Evolutionary conservation across 2,329 filamentous ascomycete species (phyloP).

Genomic region (Monilinia laxa): DNA sequence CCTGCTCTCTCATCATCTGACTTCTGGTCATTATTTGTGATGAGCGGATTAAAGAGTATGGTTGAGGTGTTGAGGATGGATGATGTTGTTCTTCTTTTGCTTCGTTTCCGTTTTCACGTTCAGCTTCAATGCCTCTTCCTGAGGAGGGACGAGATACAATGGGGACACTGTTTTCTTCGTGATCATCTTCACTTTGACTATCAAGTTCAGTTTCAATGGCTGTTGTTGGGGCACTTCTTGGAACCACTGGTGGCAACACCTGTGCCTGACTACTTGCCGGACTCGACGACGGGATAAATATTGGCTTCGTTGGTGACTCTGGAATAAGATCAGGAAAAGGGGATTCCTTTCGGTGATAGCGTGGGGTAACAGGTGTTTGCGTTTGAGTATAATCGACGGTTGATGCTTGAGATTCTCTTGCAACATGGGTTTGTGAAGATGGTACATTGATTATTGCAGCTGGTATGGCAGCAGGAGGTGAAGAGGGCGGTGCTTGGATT

Average conservation of each 20-base stretch:
- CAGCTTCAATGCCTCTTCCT: not conserved
- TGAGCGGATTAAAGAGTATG: slow-evolving; percentile 12
- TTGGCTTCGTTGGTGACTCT: slow-evolving; percentile 34
- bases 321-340: slow-evolving; percentile 31
- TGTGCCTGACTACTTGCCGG: not conserved
- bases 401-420: slow-evolving; percentile 36
- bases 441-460: not conserved
- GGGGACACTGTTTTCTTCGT: not conserved
- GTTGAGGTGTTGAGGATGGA: not conserved
- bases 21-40: slow-evolving; percentile 16
- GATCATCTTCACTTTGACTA: not conserved
- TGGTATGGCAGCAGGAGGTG: not conserved
- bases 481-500: slow-evolving; percentile 6
- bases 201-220: not conserved
- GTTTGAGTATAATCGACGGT: slow-evolving; percentile 38
- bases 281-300: slow-evolving; percentile 25
- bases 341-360: slow-evolving; percentile 6
- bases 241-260: not conserved
- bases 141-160: not conserved
- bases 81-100: not conserved
- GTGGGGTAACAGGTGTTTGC: slow-evolving; percentile 3
- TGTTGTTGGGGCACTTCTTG: not conserved
- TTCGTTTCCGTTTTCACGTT: not conserved
- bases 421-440: not conserved
- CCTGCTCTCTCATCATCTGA: slow-evolving; percentile 19